phyloP scores from a whole-genome alignment of 2,329 filamentous ascomycete species.

The Drechslerella stenobrocha region DNA sequence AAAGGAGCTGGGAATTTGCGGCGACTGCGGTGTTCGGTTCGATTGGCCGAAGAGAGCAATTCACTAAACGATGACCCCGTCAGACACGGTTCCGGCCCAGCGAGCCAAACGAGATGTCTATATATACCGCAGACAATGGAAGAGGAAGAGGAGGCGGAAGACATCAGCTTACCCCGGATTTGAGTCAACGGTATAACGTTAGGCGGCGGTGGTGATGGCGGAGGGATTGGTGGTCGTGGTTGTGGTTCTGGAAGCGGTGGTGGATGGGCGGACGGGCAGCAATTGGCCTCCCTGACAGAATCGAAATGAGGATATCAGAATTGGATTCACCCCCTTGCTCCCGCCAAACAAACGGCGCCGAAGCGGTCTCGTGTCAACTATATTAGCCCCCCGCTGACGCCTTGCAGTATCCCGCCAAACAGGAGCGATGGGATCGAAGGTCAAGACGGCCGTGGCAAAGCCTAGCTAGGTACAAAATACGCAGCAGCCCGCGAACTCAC shows the following conservation, averaged over 20 bases:
- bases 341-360: not conserved
- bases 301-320: conserved; percentile 3
- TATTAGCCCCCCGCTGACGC: conserved; percentile 2
- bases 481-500: too few relatives aligned
- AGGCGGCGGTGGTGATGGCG: too few relatives aligned
- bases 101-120: not conserved
- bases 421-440: too few relatives aligned
- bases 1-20: conserved; percentile 3
- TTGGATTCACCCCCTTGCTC: conserved; percentile 4
- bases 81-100: not conserved
- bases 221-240: too few relatives aligned
- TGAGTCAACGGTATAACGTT: not conserved
- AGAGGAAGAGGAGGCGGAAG: not conserved
- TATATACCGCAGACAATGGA: not conserved
- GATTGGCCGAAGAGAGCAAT: not conserved
- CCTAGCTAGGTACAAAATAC: too few relatives aligned
- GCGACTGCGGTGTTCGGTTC: conserved; percentile 1
- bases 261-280: not conserved
- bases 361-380: conserved; percentile 2
- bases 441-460: too few relatives aligned
- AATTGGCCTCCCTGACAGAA: not conserved
- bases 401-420: too few relatives aligned
- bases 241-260: too few relatives aligned
- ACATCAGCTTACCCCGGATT: conserved; percentile 10
- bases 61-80: not conserved